These are phyloP conservation scores for Kodamaea laetipori DNA, from an alignment of 805 yeast species.

Conservation along the genomic window DNA sequence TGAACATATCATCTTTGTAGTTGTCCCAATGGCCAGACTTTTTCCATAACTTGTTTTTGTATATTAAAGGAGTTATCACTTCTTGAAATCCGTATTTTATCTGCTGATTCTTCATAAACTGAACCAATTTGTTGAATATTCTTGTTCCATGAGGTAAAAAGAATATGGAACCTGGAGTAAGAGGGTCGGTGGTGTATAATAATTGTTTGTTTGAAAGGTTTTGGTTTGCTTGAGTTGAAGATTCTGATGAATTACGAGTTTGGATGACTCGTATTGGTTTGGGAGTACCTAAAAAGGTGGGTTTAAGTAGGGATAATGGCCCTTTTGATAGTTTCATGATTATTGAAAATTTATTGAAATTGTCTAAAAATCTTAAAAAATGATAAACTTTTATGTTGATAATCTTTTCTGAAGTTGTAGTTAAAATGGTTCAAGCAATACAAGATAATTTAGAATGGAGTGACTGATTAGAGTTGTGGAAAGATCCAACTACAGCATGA, in stretches of 20 bases:
- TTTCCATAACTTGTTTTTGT: conserved; percentile 82
- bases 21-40: conserved; percentile 95
- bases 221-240: conserved; percentile 41
- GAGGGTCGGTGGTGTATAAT: conserved; percentile 74
- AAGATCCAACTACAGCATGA: no score
- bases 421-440: no score
- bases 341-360: no score
- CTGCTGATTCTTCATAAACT: conserved; percentile 86
- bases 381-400: no score
- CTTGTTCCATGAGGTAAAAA: conserved; percentile 92
- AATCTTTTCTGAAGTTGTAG: no score
- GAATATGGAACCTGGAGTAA: conserved; percentile 90
- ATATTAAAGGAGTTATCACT: conserved; percentile 89
- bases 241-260: conserved; percentile 11
- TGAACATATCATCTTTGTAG: conserved; percentile 92
- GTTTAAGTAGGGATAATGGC: no score
- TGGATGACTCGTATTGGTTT: background rate
- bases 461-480: no score
- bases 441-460: no score
- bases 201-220: conserved; percentile 66
- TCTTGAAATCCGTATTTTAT: conserved; percentile 81
- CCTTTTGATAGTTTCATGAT: no score
- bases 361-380: no score
- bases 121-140: conserved; percentile 73
- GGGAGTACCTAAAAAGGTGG: background rate